phyloP scores from a whole-genome alignment of 805 yeast genomes.

The Komagataella phaffii region DNA sequence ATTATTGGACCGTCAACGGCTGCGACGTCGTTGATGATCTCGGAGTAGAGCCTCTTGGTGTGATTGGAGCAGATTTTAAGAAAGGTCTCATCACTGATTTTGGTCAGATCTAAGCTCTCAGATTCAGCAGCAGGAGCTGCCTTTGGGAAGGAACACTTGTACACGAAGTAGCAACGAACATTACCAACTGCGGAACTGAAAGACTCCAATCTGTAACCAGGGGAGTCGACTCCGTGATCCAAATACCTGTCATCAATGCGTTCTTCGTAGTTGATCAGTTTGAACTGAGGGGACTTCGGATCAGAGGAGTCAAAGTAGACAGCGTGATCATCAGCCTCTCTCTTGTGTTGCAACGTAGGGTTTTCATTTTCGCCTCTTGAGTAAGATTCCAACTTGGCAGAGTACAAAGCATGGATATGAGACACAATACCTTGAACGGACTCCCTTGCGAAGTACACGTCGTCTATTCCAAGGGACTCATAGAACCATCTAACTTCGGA shows the following conservation, averaged over 20 bases:
- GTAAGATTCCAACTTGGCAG: conserved; percentile 85
- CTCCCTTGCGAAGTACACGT: conserved; percentile 81
- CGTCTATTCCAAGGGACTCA: conserved; percentile 78
- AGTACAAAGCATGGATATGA: conserved; percentile 79
- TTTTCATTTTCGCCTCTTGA: conserved; percentile 38
- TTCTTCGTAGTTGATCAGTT: conserved; percentile 44
- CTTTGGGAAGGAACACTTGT: conserved; percentile 46
- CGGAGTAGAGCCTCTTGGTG: conserved; percentile 67
- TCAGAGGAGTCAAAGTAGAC: conserved; percentile 73
- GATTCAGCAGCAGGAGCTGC: conserved; percentile 14
- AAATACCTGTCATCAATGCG: conserved; percentile 74
- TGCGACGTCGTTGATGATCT: conserved; percentile 54
- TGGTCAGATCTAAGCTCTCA: conserved; percentile 37
- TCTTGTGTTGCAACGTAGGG: conserved; percentile 63
- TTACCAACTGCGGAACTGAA: conserved; percentile 55
- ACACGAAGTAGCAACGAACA: conserved; percentile 64
- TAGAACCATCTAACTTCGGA: conserved; percentile 86
- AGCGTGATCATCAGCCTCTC: conserved; percentile 77
- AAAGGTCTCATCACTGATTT: conserved; percentile 71
- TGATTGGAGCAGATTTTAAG: conserved; percentile 63
- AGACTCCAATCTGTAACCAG: conserved; percentile 61
- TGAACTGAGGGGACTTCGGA: conserved; percentile 29
- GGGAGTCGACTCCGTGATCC: conserved; percentile 28
- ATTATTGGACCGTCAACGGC: conserved; percentile 85
- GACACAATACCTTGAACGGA: conserved; percentile 67